Conservation (phyloP, 2,329 filamentous ascomycete species). For the Colletotrichum agaves region DNA sequence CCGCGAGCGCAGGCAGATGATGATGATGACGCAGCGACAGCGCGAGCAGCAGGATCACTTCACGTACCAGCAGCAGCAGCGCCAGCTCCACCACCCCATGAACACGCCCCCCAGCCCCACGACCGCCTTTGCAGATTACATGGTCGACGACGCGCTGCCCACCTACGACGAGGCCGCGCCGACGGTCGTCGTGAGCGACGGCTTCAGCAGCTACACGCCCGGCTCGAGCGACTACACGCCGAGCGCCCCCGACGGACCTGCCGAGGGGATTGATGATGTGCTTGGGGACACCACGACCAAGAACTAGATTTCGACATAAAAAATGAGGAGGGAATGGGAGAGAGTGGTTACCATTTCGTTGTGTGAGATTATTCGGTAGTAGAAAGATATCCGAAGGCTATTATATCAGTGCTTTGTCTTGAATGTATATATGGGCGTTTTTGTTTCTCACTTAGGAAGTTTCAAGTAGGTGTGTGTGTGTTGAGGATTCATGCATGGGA, state of each 20-base stretch:
- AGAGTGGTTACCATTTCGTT: background rate
- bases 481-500: background rate
- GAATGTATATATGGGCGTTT: conserved; percentile 4
- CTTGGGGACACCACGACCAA: conserved; percentile 40
- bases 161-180: conserved; percentile 52
- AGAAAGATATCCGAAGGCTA: conserved; percentile 9
- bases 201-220: conserved; percentile 53
- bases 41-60: conserved; percentile 29
- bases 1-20: conserved; percentile 29
- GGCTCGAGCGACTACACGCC: conserved; percentile 44
- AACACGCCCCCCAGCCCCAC: conserved; percentile 42
- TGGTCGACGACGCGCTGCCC: conserved; percentile 52
- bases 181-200: conserved; percentile 54
- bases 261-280: conserved; percentile 35
- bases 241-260: conserved; percentile 32
- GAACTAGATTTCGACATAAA: conserved; percentile 29
- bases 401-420: background rate
- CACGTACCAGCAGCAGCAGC: conserved; percentile 23
- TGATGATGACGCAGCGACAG: conserved; percentile 38
- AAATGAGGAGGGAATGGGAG: no score
- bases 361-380: background rate
- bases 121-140: conserved; percentile 43
- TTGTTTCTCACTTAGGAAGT: no score
- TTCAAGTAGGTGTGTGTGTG: background rate
- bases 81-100: conserved; percentile 32